These are phyloP conservation scores for Rhodosporidiobolus sp. DNA, from an alignment of 768 basidiomycete genomes.

Conservation along the genomic window DNA sequence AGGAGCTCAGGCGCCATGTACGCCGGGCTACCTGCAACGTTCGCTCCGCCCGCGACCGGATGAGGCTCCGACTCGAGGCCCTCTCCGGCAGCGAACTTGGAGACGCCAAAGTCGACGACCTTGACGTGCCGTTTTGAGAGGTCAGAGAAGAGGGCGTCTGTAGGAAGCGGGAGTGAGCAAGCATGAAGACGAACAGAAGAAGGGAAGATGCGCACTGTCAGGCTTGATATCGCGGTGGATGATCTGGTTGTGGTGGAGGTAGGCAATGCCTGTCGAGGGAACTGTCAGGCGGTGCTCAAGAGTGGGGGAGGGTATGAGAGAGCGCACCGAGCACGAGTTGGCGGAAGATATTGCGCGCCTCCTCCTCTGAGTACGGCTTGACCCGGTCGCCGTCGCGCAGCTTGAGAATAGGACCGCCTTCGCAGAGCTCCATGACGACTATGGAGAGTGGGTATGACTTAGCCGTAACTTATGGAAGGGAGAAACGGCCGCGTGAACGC, in stretches of 20 bases:
- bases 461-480: not conserved
- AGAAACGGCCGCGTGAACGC: not conserved
- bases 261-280: slow-evolving; percentile 32
- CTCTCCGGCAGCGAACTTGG: slow-evolving; percentile 66
- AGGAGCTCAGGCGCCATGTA: slow-evolving; percentile 96
- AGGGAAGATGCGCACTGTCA: slow-evolving; percentile 28
- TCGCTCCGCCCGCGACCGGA: slow-evolving; percentile 19
- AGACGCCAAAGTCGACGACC: slow-evolving; percentile 96
- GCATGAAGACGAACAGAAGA: fast-evolving
- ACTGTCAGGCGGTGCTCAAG: not conserved
- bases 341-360: slow-evolving; percentile 40
- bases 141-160: slow-evolving; percentile 81
- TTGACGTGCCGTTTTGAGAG: slow-evolving; percentile 77
- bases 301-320: not conserved
- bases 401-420: slow-evolving; percentile 36
- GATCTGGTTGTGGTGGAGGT: slow-evolving; percentile 42
- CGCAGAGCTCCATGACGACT: slow-evolving; percentile 38
- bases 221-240: slow-evolving; percentile 47
- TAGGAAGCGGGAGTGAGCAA: not conserved
- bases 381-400: slow-evolving; percentile 22
- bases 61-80: slow-evolving; percentile 4
- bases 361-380: slow-evolving; percentile 33
- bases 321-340: slow-evolving; percentile 41
- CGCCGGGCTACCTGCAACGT: slow-evolving; percentile 87
- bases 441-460: not conserved